A percentile compares a stretch with the other conserved stretches of the same genome.
phyloP scores from a whole-genome alignment of 176 grass and related monocot species.

The Triticum timopheevii region DNA sequence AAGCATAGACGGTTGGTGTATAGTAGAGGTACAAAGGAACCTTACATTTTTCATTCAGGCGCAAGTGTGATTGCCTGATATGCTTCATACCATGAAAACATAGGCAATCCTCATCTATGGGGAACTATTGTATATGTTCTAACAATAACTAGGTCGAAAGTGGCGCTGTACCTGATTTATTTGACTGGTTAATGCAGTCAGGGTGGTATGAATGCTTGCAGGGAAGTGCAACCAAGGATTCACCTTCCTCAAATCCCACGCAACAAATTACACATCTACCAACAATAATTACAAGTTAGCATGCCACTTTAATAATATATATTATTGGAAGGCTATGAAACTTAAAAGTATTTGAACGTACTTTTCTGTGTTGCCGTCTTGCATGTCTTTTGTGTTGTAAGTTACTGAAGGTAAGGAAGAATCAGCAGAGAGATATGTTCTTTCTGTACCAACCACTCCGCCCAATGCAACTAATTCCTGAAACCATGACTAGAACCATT shows the following conservation, averaged over 20 bases:
- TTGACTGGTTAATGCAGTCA: conserved; percentile 91
- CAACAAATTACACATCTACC: conserved; percentile 87
- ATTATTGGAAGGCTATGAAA: conserved; percentile 25
- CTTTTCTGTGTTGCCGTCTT: conserved; percentile 86
- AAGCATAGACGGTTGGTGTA: not conserved
- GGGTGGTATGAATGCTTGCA: conserved; percentile 86
- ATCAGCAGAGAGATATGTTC: conserved; percentile 78
- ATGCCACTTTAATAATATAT: conserved; percentile 14
- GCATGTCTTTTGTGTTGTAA: conserved; percentile 68
- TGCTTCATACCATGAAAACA: not conserved
- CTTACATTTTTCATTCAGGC: not conserved
- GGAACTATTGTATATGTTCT: not conserved
- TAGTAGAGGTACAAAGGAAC: not conserved
- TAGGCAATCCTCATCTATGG: not conserved
- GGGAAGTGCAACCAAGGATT: conserved; percentile 77
- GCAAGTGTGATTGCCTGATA: not conserved
- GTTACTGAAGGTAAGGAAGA: conserved; percentile 84
- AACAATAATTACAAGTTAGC: conserved; percentile 21
- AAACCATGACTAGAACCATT: conserved; percentile 30
- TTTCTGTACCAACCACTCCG: conserved; percentile 87
- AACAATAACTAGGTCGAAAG: conserved; percentile 5
- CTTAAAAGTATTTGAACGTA: conserved; percentile 53
- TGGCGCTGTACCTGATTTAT: conserved; percentile 83
- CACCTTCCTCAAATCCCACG: conserved; percentile 90
- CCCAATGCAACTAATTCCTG: conserved; percentile 96